Percentiles rank a stretch among this genome's conserved stretches.
phyloP scores from a whole-genome alignment of 192 early-diverging fungal species.

The Backusella mclennaniae region DNA sequence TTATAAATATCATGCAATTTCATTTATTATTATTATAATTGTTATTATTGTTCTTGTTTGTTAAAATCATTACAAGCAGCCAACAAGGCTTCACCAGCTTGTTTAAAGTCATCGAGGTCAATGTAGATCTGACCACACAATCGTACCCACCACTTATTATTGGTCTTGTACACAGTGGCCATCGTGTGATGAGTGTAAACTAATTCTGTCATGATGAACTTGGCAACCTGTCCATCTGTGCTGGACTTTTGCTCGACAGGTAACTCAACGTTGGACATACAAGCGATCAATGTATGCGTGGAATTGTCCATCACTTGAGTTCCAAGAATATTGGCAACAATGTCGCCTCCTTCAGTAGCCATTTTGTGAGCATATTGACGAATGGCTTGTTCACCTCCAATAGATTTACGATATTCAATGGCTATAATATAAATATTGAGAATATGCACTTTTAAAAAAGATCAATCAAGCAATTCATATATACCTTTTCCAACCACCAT shows the following conservation, averaged over 20 bases:
- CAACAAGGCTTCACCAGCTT: conserved; percentile 9
- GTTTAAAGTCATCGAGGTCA: conserved; percentile 48
- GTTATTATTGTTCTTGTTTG: background rate
- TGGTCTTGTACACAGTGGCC: conserved; percentile 42
- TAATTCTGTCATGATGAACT: conserved; percentile 21
- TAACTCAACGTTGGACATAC: conserved; percentile 61
- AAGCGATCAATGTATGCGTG: conserved; percentile 40
- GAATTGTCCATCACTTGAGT: conserved; percentile 51
- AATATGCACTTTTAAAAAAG: background rate
- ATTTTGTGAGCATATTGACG: conserved; percentile 51
- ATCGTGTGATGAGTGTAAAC: conserved; percentile 43
- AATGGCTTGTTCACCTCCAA: conserved; percentile 62
- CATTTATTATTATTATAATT: background rate
- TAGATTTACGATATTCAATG: conserved; percentile 47
- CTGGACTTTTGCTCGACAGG: conserved; percentile 38
- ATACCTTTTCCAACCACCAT: conserved; percentile 22
- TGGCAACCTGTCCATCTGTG: conserved; percentile 16
- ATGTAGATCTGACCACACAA: conserved; percentile 57
- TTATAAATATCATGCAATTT: conserved; percentile 5
- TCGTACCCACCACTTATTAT: conserved; percentile 48
- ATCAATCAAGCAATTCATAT: background rate
- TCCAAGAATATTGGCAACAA: conserved; percentile 56
- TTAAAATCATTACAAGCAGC: background rate
- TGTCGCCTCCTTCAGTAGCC: conserved; percentile 52
- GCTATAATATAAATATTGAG: conserved; percentile 29